Evolutionary conservation across 106 monocot species (phyloP).

Genomic region (Platanthera zijinensis): DNA sequence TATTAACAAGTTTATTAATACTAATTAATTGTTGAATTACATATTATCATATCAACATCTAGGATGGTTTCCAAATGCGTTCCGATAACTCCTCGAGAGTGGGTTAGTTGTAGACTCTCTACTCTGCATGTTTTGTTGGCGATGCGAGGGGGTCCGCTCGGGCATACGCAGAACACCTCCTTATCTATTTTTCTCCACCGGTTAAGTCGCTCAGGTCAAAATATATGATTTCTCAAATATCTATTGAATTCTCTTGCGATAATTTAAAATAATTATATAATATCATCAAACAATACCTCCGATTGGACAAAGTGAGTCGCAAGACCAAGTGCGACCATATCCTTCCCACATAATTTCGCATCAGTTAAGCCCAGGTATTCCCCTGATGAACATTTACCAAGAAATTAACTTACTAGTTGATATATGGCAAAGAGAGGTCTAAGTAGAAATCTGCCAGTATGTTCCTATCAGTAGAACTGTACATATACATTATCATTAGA

Average conservation of each 20-base stretch:
- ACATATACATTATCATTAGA: background rate
- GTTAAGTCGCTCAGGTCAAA: background rate
- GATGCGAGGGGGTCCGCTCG: too few relatives aligned
- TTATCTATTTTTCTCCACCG: background rate
- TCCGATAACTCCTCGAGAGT: too few relatives aligned
- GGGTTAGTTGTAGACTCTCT: too few relatives aligned
- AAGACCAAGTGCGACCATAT: slow-evolving; percentile 70
- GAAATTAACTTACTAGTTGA: background rate
- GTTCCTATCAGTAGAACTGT: background rate
- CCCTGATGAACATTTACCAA: slow-evolving; percentile 36
- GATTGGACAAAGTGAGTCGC: slow-evolving; percentile 88
- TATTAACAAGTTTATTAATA: too few relatives aligned
- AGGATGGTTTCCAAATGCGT: too few relatives aligned
- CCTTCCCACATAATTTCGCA: slow-evolving; percentile 76
- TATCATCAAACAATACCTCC: slow-evolving; percentile 37
- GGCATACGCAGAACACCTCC: too few relatives aligned
- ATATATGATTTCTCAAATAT: background rate
- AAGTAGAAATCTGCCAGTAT: background rate
- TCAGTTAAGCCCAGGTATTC: slow-evolving; percentile 85
- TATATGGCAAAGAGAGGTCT: background rate
- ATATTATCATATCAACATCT: too few relatives aligned
- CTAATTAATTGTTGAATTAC: too few relatives aligned
- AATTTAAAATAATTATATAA: background rate
- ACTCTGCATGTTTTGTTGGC: too few relatives aligned
- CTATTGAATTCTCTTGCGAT: background rate